Base-by-base conservation (phyloP, 2,329 filamentous ascomycete genomes). In the Penicillium sp. region DNA sequence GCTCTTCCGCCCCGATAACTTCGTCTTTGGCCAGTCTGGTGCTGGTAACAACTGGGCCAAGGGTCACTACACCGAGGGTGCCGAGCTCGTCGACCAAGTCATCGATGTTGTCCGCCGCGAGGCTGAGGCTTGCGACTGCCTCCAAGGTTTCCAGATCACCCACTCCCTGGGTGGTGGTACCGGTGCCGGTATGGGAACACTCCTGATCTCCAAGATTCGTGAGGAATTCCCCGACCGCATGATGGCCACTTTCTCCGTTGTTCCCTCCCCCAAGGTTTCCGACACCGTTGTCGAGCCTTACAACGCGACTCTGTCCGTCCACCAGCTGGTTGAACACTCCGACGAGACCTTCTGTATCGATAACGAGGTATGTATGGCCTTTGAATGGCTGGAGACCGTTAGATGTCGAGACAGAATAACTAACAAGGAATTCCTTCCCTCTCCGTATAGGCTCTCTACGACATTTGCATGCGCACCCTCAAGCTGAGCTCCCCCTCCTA, bases 1-100 rank as follows among this genome's bases (percentile, higher is more conserved):
- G 80, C 90, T 98, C 64, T 97, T 98, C 90, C 90, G 93, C 61
- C 93, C 93, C 72, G 93, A 98, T 81, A 98, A 97, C 86, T 97
- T 97, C 78, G 90, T 97, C 71, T 97, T 97, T 76, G 93, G 93
- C 66, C 93, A 97, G 81, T 97, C 93, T 66, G 91, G 93, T 83
- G 93, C 93, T 74, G 93, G 93, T 78, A 98, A 98, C 89, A 97
- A 97, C 85, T 98, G 93, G 93, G 93, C 93, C 76, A 98, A 97
- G 86, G 93, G 93, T 79, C 93, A 98, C 76, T 98, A 98, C 84
- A 98, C 93, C 60, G 93, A 98, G 81, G 93, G 93, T 84, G 93
- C 93, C 64, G 93, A 98, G 80, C 84, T 97, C 57, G 93, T 98
- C 63, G 93, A 98, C 80, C 83, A 96, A 70, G 93, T 98, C 63